These are phyloP conservation scores for Vittaforma corneae DNA, from an alignment of 371 early-diverging fungal species.

Conservation along the genomic window DNA sequence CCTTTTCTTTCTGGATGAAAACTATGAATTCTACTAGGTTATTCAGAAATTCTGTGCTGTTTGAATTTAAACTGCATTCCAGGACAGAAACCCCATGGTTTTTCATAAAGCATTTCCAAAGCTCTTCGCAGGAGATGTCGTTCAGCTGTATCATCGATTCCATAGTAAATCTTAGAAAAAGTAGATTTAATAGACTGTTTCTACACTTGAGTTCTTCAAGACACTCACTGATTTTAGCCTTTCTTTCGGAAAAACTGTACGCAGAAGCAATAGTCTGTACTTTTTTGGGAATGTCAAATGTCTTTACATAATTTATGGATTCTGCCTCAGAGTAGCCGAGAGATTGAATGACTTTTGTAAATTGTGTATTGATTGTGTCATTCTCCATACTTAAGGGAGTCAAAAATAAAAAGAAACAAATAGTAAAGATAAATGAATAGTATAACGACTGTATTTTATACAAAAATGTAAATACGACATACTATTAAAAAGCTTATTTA, in stretches of 20 bases:
- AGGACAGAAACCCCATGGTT: conserved; percentile 17
- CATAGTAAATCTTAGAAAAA: conserved; percentile 15
- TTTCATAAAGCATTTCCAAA: no score
- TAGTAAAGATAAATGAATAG: no score
- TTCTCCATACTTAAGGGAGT: no score
- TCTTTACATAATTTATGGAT: conserved; percentile 17
- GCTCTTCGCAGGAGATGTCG: no score
- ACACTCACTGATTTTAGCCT: conserved; percentile 24
- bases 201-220: conserved; percentile 12
- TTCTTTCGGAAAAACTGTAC: conserved; percentile 27
- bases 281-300: conserved; percentile 27
- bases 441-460: no score
- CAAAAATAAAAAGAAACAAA: no score
- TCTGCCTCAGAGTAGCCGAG: conserved; percentile 23
- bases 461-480: no score
- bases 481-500: no score
- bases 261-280: conserved; percentile 28
- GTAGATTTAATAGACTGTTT: conserved; percentile 17
- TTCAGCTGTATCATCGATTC: conserved; percentile 3
- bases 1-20: background rate
- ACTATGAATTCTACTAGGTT: conserved; percentile 19
- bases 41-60: conserved; percentile 11
- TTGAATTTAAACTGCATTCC: conserved; percentile 10
- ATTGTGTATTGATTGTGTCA: conserved; percentile 17
- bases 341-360: conserved; percentile 18